Evolutionary conservation across 306 rosid species (phyloP).

Genomic region (Calophaca sinica): DNA sequence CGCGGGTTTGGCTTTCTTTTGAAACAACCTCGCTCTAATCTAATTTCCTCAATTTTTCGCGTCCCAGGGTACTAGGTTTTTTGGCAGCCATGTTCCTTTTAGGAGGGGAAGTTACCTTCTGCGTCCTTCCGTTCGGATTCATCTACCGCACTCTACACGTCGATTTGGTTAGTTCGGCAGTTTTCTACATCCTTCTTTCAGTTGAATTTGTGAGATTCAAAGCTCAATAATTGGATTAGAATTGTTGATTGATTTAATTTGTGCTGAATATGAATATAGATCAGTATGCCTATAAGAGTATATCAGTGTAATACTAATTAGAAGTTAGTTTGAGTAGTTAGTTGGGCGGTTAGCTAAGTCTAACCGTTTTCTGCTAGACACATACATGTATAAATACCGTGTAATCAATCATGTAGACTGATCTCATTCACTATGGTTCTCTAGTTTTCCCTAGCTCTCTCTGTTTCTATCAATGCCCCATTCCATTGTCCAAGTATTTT

Average conservation of each 20-base stretch:
- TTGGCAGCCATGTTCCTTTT: conserved; percentile 44
- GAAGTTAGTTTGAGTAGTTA: too few species aligned
- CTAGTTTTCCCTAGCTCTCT: too few species aligned
- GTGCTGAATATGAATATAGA: neutral
- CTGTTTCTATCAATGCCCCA: too few species aligned
- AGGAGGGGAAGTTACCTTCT: conserved; percentile 35
- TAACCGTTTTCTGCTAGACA: too few species aligned
- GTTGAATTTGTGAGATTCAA: conserved; percentile 14
- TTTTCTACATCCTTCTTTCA: neutral
- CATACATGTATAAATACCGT: too few species aligned
- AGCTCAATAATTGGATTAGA: neutral
- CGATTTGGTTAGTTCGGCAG: conserved; percentile 47
- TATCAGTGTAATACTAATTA: too few species aligned
- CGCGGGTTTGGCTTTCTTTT: neutral
- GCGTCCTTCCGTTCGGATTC: conserved; percentile 50
- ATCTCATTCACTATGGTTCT: too few species aligned
- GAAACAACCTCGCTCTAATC: neutral
- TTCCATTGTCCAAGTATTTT: too few species aligned
- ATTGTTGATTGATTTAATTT: neutral
- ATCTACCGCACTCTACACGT: conserved; percentile 47
- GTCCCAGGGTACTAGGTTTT: conserved; percentile 56
- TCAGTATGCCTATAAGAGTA: too few species aligned
- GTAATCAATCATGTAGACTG: too few species aligned
- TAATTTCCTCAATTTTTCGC: neutral
- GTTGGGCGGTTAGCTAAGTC: too few species aligned